A percentile compares a stretch with the other conserved stretches of the same genome.
phyloP scores from a whole-genome alignment of 176 grass and related monocot species.

The Oryza punctata region DNA sequence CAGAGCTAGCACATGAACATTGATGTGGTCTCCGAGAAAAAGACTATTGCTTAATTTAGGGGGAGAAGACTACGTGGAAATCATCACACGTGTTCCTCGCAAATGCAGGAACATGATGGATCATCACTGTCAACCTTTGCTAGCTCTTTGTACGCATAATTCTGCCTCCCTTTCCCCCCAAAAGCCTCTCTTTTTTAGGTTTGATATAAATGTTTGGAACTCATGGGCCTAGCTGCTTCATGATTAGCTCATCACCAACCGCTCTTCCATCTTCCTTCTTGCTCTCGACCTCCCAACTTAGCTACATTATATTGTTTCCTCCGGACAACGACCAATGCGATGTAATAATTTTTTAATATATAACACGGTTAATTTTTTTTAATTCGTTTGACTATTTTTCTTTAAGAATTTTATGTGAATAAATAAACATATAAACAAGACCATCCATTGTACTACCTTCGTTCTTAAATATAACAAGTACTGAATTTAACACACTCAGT shows the following conservation, averaged over 20 bases:
- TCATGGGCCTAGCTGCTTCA: constrained; percentile 14
- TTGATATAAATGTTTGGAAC: constrained; percentile 17
- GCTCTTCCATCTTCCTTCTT: neutral
- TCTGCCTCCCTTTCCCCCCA: neutral
- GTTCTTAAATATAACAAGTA: no score
- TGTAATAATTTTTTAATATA: no score
- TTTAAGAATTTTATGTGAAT: no score
- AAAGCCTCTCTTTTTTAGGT: constrained; percentile 30
- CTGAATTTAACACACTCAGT: no score
- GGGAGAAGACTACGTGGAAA: neutral
- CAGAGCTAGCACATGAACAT: neutral
- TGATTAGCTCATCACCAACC: constrained; percentile 47
- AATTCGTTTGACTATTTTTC: no score
- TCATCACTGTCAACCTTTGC: constrained; percentile 4
- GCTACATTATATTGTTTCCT: no score
- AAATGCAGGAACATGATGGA: neutral
- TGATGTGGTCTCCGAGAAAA: neutral
- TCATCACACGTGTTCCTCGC: neutral
- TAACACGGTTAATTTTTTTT: no score
- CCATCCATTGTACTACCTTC: neutral
- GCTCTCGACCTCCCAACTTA: no score
- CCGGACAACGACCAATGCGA: neutral
- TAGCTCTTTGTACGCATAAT: neutral
- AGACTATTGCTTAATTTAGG: neutral
- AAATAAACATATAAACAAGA: neutral